Percentiles rank a stretch among this genome's conserved stretches.
phyloP scores from a whole-genome alignment of 768 basidiomycete genomes.

The Naematelia aurantialba region DNA sequence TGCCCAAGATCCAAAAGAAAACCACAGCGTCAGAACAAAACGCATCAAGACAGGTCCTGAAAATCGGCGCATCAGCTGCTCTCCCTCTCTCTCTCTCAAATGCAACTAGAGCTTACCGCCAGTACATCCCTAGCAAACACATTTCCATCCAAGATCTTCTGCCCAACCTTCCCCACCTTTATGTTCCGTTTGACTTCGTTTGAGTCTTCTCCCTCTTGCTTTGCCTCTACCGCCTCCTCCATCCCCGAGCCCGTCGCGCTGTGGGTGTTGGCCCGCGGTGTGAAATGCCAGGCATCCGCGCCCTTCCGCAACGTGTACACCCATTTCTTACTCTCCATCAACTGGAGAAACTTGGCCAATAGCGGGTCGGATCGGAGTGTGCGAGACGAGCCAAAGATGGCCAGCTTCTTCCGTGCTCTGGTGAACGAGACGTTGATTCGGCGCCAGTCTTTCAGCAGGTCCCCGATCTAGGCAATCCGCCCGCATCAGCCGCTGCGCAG shows the following conservation, averaged over 20 bases:
- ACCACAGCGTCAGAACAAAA: too few relatives aligned
- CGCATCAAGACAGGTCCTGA: background rate
- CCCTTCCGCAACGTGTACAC: slow-evolving; percentile 59
- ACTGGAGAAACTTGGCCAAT: slow-evolving; percentile 67
- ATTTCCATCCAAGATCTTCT: slow-evolving; percentile 19
- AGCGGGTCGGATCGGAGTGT: slow-evolving; percentile 60
- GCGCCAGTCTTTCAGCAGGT: slow-evolving; percentile 91
- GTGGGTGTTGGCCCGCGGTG: too few relatives aligned
- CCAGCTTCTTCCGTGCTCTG: slow-evolving; percentile 79
- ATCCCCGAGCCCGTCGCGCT: background rate
- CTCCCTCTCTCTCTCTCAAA: too few relatives aligned
- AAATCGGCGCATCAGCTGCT: background rate
- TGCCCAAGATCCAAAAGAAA: too few relatives aligned
- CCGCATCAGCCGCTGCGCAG: background rate
- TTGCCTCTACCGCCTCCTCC: background rate
- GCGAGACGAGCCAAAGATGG: slow-evolving; percentile 80
- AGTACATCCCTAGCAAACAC: slow-evolving; percentile 31
- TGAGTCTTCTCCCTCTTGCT: background rate
- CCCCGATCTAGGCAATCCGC: slow-evolving; percentile 64
- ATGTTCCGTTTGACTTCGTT: background rate
- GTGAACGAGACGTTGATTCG: slow-evolving; percentile 96
- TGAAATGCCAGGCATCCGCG: slow-evolving; percentile 60
- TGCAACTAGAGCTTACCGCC: background rate
- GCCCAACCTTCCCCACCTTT: slow-evolving; percentile 20
- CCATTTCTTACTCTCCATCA: slow-evolving; percentile 74